Evolutionary conservation across 345 rosid genomes (phyloP).

Genomic region (Physaria fendleri): DNA sequence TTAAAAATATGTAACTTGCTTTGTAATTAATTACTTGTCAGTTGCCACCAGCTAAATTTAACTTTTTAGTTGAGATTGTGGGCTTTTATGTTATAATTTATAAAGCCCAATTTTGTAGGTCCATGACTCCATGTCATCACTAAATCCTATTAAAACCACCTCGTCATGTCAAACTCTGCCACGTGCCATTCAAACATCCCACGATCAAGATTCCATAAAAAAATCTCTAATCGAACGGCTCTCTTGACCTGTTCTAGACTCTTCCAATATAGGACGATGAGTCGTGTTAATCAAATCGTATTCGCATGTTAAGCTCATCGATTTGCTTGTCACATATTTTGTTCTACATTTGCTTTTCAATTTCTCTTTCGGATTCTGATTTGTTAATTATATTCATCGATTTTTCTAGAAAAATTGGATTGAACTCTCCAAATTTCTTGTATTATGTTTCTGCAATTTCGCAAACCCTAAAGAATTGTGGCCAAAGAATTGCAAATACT

Average conservation of each 20-base stretch:
- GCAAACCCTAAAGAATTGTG: too few relatives aligned
- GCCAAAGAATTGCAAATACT: too few relatives aligned
- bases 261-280: conserved; percentile 42
- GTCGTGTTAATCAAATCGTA: too few relatives aligned
- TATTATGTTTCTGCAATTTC: too few relatives aligned
- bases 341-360: too few relatives aligned
- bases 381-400: too few relatives aligned
- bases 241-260: conserved; percentile 42
- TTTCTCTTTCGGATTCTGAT: too few relatives aligned
- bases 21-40: neutral
- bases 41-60: neutral
- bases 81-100: conserved; percentile 5
- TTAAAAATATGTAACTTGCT: neutral
- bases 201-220: conserved; percentile 28
- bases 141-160: neutral
- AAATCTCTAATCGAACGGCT: conserved; percentile 44
- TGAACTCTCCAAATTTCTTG: too few relatives aligned
- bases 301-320: too few relatives aligned
- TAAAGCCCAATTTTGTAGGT: conserved; percentile 4
- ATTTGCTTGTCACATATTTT: too few relatives aligned
- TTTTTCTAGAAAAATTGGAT: too few relatives aligned
- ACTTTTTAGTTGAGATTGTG: neutral
- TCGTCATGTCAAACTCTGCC: conserved; percentile 4
- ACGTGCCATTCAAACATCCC: conserved; percentile 13
- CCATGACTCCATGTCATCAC: conserved; percentile 47